phyloP scores from a whole-genome alignment of 176 grass and related monocot genomes.

The Hordeum marinum region DNA sequence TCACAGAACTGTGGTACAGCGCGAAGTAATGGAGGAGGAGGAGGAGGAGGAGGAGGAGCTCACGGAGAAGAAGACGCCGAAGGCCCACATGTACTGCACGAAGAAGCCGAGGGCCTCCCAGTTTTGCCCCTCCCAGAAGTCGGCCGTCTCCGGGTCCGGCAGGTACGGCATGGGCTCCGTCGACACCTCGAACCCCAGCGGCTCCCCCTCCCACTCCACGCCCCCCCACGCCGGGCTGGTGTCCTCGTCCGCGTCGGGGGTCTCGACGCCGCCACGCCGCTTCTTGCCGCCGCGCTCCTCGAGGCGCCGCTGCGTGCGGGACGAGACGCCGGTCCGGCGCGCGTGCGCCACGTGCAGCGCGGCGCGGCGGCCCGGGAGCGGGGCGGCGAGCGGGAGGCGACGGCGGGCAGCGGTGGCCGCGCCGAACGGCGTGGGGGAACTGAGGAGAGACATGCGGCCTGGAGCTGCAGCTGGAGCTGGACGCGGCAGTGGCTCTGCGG shows the following conservation, averaged over 20 bases:
- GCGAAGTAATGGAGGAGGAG: neutral
- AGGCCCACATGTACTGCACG: slow-evolving; percentile 86
- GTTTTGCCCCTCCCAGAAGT: slow-evolving; percentile 73
- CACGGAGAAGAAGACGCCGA: slow-evolving; percentile 83
- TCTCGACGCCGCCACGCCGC: slow-evolving; percentile 34
- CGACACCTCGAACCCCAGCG: slow-evolving; percentile 72
- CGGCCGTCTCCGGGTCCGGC: slow-evolving; percentile 42
- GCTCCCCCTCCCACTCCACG: slow-evolving; percentile 44
- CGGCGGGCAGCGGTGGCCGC: slow-evolving; percentile 27
- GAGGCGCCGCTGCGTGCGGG: slow-evolving; percentile 71
- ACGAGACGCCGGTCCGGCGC: slow-evolving; percentile 69
- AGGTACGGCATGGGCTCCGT: slow-evolving; percentile 76
- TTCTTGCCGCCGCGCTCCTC: slow-evolving; percentile 83
- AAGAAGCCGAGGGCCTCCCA: slow-evolving; percentile 76
- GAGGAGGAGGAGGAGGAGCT: slow-evolving; percentile 18
- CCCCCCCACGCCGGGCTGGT: neutral
- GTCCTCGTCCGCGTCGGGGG: slow-evolving; percentile 23
- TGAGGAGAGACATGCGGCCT: slow-evolving; percentile 52
- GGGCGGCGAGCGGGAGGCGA: neutral
- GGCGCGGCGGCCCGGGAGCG: slow-evolving; percentile 2
- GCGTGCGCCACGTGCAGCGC: slow-evolving; percentile 53
- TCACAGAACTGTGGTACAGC: neutral
- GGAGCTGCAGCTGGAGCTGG: neutral
- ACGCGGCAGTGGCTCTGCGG: neutral
- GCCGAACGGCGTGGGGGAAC: slow-evolving; percentile 38